phyloP scores from a whole-genome alignment of 1,284 basidiomycete species.

The Ustilago tritici region DNA sequence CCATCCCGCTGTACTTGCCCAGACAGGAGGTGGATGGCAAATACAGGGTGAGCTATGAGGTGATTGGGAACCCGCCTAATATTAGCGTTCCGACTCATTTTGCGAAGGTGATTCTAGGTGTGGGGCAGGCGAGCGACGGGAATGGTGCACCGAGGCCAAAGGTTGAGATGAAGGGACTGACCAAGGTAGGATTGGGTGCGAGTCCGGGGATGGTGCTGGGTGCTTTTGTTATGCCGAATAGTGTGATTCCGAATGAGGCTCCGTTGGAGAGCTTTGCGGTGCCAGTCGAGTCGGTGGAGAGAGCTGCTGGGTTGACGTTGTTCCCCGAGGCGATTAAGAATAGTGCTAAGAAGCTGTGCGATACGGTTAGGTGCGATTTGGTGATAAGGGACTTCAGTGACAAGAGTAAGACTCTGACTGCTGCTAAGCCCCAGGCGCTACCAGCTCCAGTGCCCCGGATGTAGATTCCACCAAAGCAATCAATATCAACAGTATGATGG shows the following conservation, averaged over 20 bases:
- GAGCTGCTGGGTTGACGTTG: constrained; percentile 86
- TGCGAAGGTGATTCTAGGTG: constrained; percentile 90
- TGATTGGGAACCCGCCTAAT: constrained; percentile 91
- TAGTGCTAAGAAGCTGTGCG: constrained; percentile 86
- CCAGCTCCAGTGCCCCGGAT: constrained; percentile 18
- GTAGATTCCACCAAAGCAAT: background rate
- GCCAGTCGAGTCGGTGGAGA: constrained; percentile 88
- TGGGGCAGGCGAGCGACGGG: constrained; percentile 21
- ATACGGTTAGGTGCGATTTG: constrained; percentile 61
- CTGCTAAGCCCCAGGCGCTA: constrained; percentile 20
- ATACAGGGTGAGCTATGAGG: constrained; percentile 87
- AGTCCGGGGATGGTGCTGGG: constrained; percentile 46
- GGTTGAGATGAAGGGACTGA: constrained; percentile 27
- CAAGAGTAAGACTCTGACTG: constrained; percentile 44
- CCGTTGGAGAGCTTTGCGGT: constrained; percentile 63
- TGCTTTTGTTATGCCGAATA: constrained; percentile 69
- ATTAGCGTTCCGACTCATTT: constrained; percentile 97
- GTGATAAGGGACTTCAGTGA: constrained; percentile 63
- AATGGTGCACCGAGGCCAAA: constrained; percentile 25
- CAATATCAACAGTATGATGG: background rate
- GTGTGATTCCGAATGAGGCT: constrained; percentile 64
- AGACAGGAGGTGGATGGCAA: constrained; percentile 86
- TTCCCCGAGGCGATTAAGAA: constrained; percentile 87
- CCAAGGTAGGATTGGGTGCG: constrained; percentile 31
- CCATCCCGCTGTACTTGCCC: constrained; percentile 95